phyloP scores from a whole-genome alignment of 2,329 filamentous ascomycete genomes.

The Ophiognomonia clavigignenti-juglandacearum region DNA sequence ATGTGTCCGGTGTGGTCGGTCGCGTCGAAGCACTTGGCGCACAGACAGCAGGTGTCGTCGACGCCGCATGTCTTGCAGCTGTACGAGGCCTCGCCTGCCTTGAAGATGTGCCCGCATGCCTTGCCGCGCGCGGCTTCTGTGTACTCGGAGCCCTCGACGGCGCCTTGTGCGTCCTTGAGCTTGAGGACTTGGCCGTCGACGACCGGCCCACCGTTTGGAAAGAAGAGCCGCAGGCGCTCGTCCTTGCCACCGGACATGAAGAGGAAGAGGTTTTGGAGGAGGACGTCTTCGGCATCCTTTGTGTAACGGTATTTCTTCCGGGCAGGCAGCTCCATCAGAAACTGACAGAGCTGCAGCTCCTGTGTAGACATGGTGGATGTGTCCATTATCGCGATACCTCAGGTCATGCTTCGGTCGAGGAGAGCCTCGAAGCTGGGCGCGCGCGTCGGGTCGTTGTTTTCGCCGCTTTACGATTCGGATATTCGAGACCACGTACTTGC shows the following conservation, averaged over 20 bases:
- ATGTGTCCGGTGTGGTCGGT: conserved; percentile 93
- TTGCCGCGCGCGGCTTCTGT: conserved; percentile 87
- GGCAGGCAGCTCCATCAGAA: conserved; percentile 72
- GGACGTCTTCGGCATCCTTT: conserved; percentile 62
- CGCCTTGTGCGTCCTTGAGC: conserved; percentile 81
- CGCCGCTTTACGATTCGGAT: too few relatives aligned
- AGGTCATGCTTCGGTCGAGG: conserved; percentile 13
- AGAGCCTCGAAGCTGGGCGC: too few relatives aligned
- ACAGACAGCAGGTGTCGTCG: conserved; percentile 94
- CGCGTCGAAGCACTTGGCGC: conserved; percentile 88
- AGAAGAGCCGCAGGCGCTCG: conserved; percentile 74
- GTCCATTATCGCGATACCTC: conserved; percentile 38
- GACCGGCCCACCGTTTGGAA: conserved; percentile 67
- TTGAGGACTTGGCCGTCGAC: conserved; percentile 58
- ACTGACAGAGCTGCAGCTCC: conserved; percentile 79
- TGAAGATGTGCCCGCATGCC: conserved; percentile 96
- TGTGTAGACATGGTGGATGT: conserved; percentile 50
- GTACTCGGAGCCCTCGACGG: conserved; percentile 92
- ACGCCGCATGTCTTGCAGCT: conserved; percentile 89
- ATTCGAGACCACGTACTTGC: too few relatives aligned
- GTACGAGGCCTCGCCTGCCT: conserved; percentile 88
- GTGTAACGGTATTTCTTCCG: conserved; percentile 72
- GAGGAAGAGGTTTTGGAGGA: conserved; percentile 78
- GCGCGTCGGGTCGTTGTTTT: too few relatives aligned
- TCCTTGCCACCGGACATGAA: conserved; percentile 73